Percentiles rank a stretch among this genome's conserved stretches.
Evolutionary conservation across 164 flowering plant genomes (phyloP).

Genomic region (Chimonanthus praecox): DNA sequence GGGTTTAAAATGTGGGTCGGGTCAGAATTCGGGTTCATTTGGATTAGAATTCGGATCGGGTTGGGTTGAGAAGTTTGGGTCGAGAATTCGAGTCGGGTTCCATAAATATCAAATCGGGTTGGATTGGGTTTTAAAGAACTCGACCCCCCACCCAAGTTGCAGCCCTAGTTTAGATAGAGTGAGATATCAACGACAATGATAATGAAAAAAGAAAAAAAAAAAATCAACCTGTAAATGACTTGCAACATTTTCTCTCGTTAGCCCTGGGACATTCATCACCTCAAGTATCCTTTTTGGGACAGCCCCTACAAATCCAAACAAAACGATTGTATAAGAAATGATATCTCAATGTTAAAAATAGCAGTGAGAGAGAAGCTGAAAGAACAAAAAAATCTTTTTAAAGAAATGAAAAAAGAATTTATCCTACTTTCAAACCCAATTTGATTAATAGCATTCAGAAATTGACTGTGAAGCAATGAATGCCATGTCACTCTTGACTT

Average conservation of each 20-base stretch:
- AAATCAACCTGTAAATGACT: constrained; percentile 85
- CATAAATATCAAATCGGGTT: too few species aligned
- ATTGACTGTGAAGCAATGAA: constrained; percentile 79
- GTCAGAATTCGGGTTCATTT: too few species aligned
- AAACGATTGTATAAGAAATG: too few species aligned
- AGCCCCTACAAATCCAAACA: constrained; percentile 41
- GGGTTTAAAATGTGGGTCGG: too few species aligned
- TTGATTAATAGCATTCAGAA: constrained; percentile 75
- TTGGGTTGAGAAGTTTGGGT: too few species aligned
- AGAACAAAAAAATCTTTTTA: background rate
- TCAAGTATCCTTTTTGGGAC: constrained; percentile 94
- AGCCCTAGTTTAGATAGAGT: too few species aligned
- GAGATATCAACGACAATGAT: too few species aligned
- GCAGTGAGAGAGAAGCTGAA: background rate
- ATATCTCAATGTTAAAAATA: background rate
- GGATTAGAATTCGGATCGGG: too few species aligned
- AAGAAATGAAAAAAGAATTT: background rate
- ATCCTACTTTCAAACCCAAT: constrained; percentile 83
- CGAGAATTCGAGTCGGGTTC: too few species aligned
- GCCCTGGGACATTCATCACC: constrained; percentile 83
- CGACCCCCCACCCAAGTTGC: too few species aligned
- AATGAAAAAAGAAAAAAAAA: too few species aligned
- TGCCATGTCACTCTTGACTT: constrained; percentile 89
- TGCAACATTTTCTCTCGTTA: constrained; percentile 93
- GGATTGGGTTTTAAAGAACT: too few species aligned